Base-by-base conservation (phyloP, 192 early-diverging fungal species). In the Pilaira anomala region DNA sequence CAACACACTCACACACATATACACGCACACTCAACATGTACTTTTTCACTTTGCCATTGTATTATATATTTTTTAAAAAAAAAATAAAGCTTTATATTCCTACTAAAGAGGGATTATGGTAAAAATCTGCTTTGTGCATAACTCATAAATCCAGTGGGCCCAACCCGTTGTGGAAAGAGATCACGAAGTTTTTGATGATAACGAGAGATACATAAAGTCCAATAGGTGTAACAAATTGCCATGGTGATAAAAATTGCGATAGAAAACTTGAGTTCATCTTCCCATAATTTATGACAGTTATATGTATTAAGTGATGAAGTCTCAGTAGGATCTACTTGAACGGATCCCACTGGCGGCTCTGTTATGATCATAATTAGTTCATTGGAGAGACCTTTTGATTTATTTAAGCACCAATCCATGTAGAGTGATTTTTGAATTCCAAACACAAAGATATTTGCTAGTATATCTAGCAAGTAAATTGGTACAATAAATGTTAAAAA, bases 261-360 rank as follows among this genome's bases (percentile, higher is more conserved):
- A 19, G 62, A 62, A 42, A 74, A 68, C 19, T 74, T 74, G 49
- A 74, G 39, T 30, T 74, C 72, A 52, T 63, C 58, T 19, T 65
- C 54, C 72, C 72, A 74, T 25, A 74, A 25, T 36, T 45, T 60
- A 12, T 60, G 42, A 50, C 72, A 74, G 33, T 74, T 68, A 40
- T 65, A 74, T 41, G 63, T 53, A 61, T 74, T 67, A 0, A 48
- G 21, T 39, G 57, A 51, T 24, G 9, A 12, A 25, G 52, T 14
- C 3, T 21, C 48, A 12, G 69, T 36, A 3, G 33, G 33, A 36
- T 36, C 33, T 36, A 36, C 33, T 57, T 16, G 49, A 46, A 29
- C 62, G 42, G n/a, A 42, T 41, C 14, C 58, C 25, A 7, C 36
- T 42, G 29, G 66, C 62, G n/a, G 18, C 53, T 25, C 50, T 65